phyloP scores from a whole-genome alignment of 2,329 filamentous ascomycete species.

The Aspergillus quadrilineatus region DNA sequence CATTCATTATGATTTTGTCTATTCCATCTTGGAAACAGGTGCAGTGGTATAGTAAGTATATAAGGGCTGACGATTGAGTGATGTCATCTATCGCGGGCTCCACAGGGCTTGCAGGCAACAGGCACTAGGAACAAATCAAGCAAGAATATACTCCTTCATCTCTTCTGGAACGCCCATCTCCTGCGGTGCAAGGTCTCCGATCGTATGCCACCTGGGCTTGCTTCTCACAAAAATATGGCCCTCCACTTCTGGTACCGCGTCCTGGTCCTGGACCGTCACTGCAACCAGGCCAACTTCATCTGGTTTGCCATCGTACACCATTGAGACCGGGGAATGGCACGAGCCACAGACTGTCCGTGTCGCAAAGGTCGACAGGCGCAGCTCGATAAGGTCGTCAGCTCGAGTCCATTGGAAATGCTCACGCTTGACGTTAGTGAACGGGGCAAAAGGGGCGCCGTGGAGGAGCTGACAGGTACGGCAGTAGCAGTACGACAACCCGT shows the following conservation, averaged over 20 bases:
- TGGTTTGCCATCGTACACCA: slow-evolving; percentile 1
- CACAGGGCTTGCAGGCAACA: not conserved
- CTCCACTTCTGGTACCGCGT: not conserved
- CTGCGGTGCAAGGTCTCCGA: not conserved
- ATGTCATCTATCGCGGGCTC: not conserved
- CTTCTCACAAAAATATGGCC: not conserved
- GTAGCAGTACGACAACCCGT: slow-evolving; percentile 8
- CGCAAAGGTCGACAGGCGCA: not conserved
- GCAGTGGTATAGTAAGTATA: not conserved
- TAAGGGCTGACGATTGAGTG: not conserved
- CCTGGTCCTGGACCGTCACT: not conserved
- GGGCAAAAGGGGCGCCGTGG: slow-evolving; percentile 6
- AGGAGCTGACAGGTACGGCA: slow-evolving; percentile 3
- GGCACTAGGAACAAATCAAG: not conserved
- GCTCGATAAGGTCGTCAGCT: not conserved
- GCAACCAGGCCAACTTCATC: slow-evolving; percentile 3
- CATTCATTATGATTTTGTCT: not conserved
- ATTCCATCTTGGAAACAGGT: no score
- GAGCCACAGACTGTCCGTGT: not conserved
- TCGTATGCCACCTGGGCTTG: slow-evolving; percentile 1
- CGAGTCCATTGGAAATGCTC: slow-evolving; percentile 1
- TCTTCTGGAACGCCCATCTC: not conserved
- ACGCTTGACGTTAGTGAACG: not conserved
- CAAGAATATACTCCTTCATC: not conserved
- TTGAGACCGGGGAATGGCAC: slow-evolving; percentile 2